These are phyloP conservation scores for Cinchona pubescens DNA, from an alignment of 257 asterid species.

Conservation along the genomic window DNA sequence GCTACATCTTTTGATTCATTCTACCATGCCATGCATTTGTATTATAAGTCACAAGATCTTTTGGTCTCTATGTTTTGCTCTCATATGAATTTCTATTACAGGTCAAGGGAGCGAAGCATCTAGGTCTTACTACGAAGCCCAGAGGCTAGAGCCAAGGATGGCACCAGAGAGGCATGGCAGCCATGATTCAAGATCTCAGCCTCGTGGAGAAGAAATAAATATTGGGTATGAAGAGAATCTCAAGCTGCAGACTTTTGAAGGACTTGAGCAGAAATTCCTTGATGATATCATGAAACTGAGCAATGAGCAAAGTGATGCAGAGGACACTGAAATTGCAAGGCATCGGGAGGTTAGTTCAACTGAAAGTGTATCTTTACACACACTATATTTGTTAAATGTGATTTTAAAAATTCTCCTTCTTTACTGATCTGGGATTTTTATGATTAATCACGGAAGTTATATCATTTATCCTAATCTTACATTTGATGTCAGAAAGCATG, in stretches of 20 bases:
- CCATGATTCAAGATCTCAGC: constrained; percentile 53
- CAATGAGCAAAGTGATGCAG: constrained; percentile 88
- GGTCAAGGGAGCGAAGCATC: constrained; percentile 72
- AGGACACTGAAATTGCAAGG: constrained; percentile 88
- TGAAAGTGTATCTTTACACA: constrained; percentile 6
- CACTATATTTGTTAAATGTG: not conserved
- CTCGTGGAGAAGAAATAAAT: constrained; percentile 72
- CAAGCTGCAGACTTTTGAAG: constrained; percentile 51
- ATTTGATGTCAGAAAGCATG: not conserved
- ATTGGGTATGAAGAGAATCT: constrained; percentile 70
- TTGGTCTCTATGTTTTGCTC: constrained; percentile 10
- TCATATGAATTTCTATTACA: constrained; percentile 27
- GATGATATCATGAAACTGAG: constrained; percentile 83
- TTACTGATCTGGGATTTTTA: not conserved
- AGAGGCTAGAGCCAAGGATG: constrained; percentile 65
- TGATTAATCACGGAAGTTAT: not conserved
- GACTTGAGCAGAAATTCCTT: constrained; percentile 77
- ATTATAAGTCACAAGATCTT: not conserved
- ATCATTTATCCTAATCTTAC: not conserved
- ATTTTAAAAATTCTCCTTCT: not conserved
- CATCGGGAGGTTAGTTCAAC: constrained; percentile 75
- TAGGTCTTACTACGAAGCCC: constrained; percentile 73
- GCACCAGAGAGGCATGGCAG: constrained; percentile 64
- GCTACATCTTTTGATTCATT: not conserved
- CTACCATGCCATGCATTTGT: not conserved